Evolutionary conservation across 2,329 filamentous ascomycete species (phyloP).

Genomic region (Tolypocladium pustulatum): DNA sequence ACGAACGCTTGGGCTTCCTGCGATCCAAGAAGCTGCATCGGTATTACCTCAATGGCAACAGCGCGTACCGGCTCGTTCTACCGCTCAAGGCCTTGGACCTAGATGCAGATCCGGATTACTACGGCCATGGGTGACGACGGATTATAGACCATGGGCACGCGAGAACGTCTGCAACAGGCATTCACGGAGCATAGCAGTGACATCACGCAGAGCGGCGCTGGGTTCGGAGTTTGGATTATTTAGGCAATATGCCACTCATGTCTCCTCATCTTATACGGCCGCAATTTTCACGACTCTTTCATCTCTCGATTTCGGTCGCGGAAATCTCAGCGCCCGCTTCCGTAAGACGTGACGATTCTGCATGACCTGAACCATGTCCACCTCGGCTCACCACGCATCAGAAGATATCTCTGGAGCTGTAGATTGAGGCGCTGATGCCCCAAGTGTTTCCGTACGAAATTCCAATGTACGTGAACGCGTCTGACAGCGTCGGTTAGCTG

Average conservation of each 20-base stretch:
- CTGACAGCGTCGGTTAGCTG: slow-evolving; percentile 21
- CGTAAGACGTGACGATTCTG: not conserved
- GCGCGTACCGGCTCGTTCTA: slow-evolving; percentile 79
- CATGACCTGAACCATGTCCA: not conserved
- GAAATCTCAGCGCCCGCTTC: not conserved
- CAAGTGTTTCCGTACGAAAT: slow-evolving; percentile 51
- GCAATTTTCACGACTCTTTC: not conserved
- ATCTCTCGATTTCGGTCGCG: no score
- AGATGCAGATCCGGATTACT: slow-evolving; percentile 25
- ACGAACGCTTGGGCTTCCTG: slow-evolving; percentile 85
- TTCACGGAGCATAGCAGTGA: not conserved
- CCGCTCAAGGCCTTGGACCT: slow-evolving; percentile 52
- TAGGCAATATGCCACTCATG: not conserved
- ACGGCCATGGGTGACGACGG: slow-evolving; percentile 19
- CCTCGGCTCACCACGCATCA: not conserved
- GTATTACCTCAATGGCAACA: slow-evolving; percentile 95
- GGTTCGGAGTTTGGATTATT: not conserved
- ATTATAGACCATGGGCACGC: not conserved
- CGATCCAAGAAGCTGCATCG: slow-evolving; percentile 86
- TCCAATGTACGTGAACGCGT: slow-evolving; percentile 58
- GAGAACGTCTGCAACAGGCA: not conserved
- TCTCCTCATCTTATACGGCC: not conserved
- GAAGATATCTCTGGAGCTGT: slow-evolving; percentile 35
- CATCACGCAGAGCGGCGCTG: slow-evolving; percentile 5
- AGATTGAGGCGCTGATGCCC: slow-evolving; percentile 49